A percentile compares a stretch with the other conserved stretches of the same genome.
Conservation (phyloP, 495 filamentous ascomycete species). For the Saxophila tyrrhenica region DNA sequence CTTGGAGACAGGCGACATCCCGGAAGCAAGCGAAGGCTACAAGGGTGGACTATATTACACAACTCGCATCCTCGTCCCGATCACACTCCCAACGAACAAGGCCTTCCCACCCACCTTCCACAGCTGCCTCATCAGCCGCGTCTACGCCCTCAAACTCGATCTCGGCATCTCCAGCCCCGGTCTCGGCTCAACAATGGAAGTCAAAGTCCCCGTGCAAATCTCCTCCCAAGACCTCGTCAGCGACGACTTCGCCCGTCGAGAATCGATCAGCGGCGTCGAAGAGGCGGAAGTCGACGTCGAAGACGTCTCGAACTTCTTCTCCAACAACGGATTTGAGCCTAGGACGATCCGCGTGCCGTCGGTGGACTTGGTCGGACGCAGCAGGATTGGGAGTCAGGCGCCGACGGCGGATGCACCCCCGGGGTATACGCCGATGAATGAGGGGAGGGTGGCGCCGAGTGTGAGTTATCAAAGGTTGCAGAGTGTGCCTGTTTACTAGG, state of each 20-base stretch:
- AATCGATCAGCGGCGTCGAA: not conserved
- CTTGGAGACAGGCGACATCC: conserved; percentile 22
- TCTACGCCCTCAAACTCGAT: conserved; percentile 63
- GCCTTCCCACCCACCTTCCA: conserved; percentile 81
- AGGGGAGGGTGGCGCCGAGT: not conserved
- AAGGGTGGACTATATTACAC: conserved; percentile 46
- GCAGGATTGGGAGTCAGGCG: conserved; percentile 13
- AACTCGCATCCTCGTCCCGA: conserved; percentile 57
- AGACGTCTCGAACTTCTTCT: conserved; percentile 14
- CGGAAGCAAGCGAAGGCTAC: conserved; percentile 33
- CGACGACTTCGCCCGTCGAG: not conserved
- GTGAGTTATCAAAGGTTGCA: not conserved
- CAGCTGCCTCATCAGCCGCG: conserved; percentile 68
- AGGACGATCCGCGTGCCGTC: not conserved
- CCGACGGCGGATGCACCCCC: conserved; percentile 7
- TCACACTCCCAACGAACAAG: conserved; percentile 59
- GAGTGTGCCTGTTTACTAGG: not conserved
- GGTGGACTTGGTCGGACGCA: conserved; percentile 9
- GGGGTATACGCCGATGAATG: conserved; percentile 6
- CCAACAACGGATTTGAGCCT: conserved; percentile 10
- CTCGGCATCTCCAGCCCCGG: conserved; percentile 49
- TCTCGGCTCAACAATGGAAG: conserved; percentile 45
- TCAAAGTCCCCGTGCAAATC: conserved; percentile 72
- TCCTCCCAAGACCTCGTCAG: conserved; percentile 21
- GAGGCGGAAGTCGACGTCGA: conserved; percentile 12